Percentiles rank a stretch among this genome's conserved stretches.
Evolutionary conservation across 306 rosid species (phyloP).

Genomic region (Prunus fruticosa): DNA sequence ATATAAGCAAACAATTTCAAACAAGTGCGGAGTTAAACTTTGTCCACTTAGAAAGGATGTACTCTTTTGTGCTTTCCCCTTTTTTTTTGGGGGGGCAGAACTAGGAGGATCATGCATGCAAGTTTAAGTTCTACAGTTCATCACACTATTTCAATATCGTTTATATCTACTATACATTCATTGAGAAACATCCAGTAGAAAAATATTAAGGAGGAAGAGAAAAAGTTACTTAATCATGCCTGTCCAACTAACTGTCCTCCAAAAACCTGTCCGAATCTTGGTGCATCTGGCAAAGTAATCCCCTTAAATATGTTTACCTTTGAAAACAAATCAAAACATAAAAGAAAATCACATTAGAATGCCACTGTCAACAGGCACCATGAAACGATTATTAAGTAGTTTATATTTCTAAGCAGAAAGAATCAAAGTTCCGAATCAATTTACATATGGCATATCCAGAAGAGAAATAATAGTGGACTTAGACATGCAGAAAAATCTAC

Average conservation of each 20-base stretch:
- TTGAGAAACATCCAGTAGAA: neutral
- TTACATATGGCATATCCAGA: neutral
- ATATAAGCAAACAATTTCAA: neutral
- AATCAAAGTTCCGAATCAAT: neutral
- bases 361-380: neutral
- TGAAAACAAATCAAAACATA: conserved; percentile 2
- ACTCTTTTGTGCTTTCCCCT: neutral
- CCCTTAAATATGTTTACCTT: conserved; percentile 84
- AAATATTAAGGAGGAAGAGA: conserved; percentile 2
- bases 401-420: neutral
- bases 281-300: conserved; percentile 79
- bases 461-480: neutral
- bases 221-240: conserved; percentile 44
- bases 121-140: neutral
- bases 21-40: neutral
- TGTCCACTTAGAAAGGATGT: neutral
- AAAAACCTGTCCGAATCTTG: conserved; percentile 81
- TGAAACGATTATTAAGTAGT: neutral
- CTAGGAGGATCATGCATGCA: neutral
- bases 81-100: neutral
- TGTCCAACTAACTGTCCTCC: conserved; percentile 95
- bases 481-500: neutral
- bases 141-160: neutral
- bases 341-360: neutral
- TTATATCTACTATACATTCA: neutral